Percentiles rank a stretch among this genome's conserved stretches.
Evolutionary conservation across 202 grass and related monocot genomes (phyloP).

Genomic region (Zizania palustris): DNA sequence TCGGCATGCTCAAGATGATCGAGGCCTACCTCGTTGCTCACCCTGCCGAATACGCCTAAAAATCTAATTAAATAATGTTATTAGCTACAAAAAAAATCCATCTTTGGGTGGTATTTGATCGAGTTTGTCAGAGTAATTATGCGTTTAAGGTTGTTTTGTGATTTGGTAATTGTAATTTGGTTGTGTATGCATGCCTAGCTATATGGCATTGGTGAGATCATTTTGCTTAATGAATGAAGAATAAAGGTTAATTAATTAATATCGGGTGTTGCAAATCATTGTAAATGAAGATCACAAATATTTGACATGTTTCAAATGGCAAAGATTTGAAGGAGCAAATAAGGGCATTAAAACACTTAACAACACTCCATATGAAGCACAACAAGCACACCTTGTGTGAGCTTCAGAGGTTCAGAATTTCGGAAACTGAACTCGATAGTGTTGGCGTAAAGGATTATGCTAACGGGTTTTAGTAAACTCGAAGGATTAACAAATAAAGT

Average conservation of each 20-base stretch:
- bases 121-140: neutral
- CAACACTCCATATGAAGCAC: slow-evolving; percentile 47
- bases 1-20: slow-evolving; percentile 35
- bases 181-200: neutral
- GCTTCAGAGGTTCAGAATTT: slow-evolving; percentile 10
- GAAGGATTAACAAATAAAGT: no score
- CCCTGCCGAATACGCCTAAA: slow-evolving; percentile 20
- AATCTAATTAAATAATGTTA: neutral
- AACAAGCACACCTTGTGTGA: slow-evolving; percentile 45
- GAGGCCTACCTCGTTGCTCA: slow-evolving; percentile 46
- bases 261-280: neutral
- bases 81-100: neutral
- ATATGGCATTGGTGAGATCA: neutral
- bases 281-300: neutral
- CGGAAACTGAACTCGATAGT: neutral
- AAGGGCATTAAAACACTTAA: no score
- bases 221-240: neutral
- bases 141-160: neutral
- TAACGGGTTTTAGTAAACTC: no score
- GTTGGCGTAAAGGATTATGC: no score
- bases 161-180: neutral
- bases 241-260: neutral
- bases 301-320: no score
- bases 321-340: no score
- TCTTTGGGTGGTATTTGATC: neutral